Conservation (phyloP, 2,329 filamentous ascomycete genomes). For the Reticulascus tulasneorum region DNA sequence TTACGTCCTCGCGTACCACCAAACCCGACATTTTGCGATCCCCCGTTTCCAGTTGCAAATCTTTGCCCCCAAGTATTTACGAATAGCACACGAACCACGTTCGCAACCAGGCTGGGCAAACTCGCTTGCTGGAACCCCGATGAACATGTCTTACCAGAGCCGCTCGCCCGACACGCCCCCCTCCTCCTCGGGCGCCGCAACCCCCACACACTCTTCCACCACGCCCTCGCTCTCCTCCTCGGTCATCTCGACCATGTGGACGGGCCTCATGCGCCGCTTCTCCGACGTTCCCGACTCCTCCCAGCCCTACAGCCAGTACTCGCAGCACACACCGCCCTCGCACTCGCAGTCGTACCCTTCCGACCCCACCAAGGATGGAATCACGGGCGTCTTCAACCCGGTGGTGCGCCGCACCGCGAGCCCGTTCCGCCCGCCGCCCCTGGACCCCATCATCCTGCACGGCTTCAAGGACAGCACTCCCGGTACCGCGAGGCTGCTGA, state of each 20-base stretch:
- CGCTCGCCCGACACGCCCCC: slow-evolving; percentile 15
- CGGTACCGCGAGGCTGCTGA: slow-evolving; percentile 62
- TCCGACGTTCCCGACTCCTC: slow-evolving; percentile 34
- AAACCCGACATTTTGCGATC: too few relatives aligned
- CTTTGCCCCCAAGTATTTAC: too few relatives aligned
- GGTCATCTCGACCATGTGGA: slow-evolving; percentile 39
- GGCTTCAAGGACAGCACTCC: slow-evolving; percentile 62
- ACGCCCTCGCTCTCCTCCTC: slow-evolving; percentile 25
- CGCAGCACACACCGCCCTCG: slow-evolving; percentile 14
- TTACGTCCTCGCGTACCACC: too few relatives aligned
- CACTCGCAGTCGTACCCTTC: slow-evolving; percentile 21
- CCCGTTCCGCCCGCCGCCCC: slow-evolving; percentile 82
- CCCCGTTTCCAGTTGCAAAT: too few relatives aligned
- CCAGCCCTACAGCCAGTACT: slow-evolving; percentile 15
- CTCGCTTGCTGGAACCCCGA: too few relatives aligned
- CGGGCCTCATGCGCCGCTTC: slow-evolving; percentile 66
- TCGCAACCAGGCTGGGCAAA: too few relatives aligned
- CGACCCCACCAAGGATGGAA: slow-evolving; percentile 36
- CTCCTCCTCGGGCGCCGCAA: slow-evolving; percentile 22
- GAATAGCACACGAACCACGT: too few relatives aligned
- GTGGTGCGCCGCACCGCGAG: slow-evolving; percentile 59
- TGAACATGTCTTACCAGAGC: slow-evolving; percentile 10
- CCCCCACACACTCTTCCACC: slow-evolving; percentile 21
- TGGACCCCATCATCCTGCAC: slow-evolving; percentile 72
- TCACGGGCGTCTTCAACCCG: slow-evolving; percentile 58